Conservation (phyloP, 495 filamentous ascomycete species). For the Penicillium lividum region DNA sequence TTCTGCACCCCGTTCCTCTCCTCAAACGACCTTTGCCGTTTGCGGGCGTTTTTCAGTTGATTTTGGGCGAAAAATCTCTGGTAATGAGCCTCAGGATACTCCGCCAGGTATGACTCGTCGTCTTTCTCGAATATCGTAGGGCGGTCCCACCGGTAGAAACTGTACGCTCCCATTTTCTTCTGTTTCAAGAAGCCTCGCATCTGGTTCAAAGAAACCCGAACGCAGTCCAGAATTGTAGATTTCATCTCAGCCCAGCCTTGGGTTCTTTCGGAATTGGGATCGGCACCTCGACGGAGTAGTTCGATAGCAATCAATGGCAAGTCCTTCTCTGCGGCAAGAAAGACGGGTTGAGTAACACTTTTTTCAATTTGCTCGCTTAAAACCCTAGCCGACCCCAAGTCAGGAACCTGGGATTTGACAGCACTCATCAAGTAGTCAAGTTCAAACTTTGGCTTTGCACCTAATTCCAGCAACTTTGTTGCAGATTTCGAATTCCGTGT, state of each 20-base stretch:
- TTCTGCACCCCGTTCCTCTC: neutral
- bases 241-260: slow-evolving; percentile 12
- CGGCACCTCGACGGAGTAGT: slow-evolving; percentile 59
- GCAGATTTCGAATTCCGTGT: slow-evolving; percentile 34
- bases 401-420: slow-evolving; percentile 16
- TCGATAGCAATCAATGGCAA: slow-evolving; percentile 53
- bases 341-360: slow-evolving; percentile 56
- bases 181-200: slow-evolving; percentile 41
- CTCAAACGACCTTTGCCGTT: neutral
- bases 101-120: slow-evolving; percentile 41
- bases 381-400: no score
- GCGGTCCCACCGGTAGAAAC: neutral
- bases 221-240: slow-evolving; percentile 26
- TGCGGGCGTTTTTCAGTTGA: neutral
- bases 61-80: slow-evolving; percentile 43
- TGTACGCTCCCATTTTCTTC: neutral
- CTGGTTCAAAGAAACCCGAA: slow-evolving; percentile 47
- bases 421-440: slow-evolving; percentile 46
- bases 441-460: slow-evolving; percentile 38
- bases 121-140: slow-evolving; percentile 31
- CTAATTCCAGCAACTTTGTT: slow-evolving; percentile 46
- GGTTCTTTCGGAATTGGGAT: slow-evolving; percentile 52
- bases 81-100: slow-evolving; percentile 52
- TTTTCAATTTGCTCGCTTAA: slow-evolving; percentile 30
- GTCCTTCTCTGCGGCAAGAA: slow-evolving; percentile 53